Conservation (phyloP, 2,329 filamentous ascomycete genomes). For the Microdochium bolleyi region DNA sequence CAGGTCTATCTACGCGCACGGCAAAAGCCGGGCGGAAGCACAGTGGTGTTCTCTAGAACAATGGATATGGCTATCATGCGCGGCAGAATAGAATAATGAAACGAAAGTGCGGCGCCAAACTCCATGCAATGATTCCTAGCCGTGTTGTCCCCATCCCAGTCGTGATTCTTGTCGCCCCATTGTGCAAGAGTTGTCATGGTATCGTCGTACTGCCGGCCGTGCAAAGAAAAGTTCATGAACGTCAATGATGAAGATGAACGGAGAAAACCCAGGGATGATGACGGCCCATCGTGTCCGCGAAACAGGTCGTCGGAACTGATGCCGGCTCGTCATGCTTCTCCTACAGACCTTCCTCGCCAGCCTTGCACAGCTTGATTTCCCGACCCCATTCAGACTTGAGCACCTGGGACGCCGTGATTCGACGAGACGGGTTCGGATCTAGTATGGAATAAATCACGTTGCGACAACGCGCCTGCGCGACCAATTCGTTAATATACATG, state of each 20-base stretch:
- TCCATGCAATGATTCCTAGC: neutral
- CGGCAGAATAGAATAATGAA: neutral
- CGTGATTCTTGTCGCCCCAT: neutral
- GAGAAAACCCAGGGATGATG: neutral
- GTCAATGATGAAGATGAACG: neutral
- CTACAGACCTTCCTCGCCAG: slow-evolving; percentile 88
- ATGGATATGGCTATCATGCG: neutral
- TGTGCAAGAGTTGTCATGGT: neutral
- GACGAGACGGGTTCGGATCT: slow-evolving; percentile 84
- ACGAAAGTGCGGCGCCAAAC: neutral
- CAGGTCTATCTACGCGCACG: no score
- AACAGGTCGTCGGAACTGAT: neutral
- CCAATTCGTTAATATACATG: slow-evolving; percentile 10
- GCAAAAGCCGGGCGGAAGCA: neutral
- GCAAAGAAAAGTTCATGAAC: neutral
- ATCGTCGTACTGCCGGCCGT: neutral
- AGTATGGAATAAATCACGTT: slow-evolving; percentile 99
- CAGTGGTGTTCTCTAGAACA: neutral
- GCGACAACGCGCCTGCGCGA: slow-evolving; percentile 77
- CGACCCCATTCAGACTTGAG: slow-evolving; percentile 98
- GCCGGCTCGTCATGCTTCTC: neutral
- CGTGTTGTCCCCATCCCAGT: neutral
- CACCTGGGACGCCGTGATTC: slow-evolving; percentile 92
- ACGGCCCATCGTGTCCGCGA: neutral
- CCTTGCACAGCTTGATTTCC: slow-evolving; percentile 94